Evolutionary conservation across 1,139 yeast species (phyloP), one percentile per base, ranked within the genome.

Genomic region (Yamadazyma buinensis): DNA sequence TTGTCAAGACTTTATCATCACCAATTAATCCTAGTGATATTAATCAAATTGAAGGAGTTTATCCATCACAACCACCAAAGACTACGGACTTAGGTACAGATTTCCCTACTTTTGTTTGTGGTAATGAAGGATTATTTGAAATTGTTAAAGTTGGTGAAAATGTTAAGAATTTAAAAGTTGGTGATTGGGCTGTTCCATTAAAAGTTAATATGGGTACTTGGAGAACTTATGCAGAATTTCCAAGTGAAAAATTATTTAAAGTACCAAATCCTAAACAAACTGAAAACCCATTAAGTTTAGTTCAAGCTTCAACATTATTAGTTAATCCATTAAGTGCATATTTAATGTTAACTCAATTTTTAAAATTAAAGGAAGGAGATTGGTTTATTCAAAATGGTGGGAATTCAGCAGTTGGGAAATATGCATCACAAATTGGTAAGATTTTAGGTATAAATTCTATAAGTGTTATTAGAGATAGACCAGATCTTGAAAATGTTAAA

Each of bases 331-430:
- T 85, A 39, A 86, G 97, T 7, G 98, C 98, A 0, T 86, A 80
- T 52, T 86, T 87, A 59, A 75, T 94, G 85, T 80, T 92, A 41
- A 81, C 82, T 19, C 75, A 81, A 55, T 86, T 77, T 54, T 74
- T 71, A 31, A 68, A 77, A 32, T 70, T 85, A 57, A 53, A 57
- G 29, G 68, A 79, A 3, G 92, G 90, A 9, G 97, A 92, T 57
- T 94, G 96, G 96, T 77, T 92, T 48, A 80, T 94, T 44, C 98
- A 92, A 61, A 92, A 92, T 53, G 98, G 97, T 25, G 97, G 96
- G 27, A 92, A 87, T 46, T 86, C 96, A 7, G 95, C 95, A 15
- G 98, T 92, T 10, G 96, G 97, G n/a, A 80, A 88, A 48, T 83
- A 85, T 46, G 97, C 95, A 5, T 72, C 88, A 32, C 99, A 92